Evolutionary conservation across 2,329 filamentous ascomycete species (phyloP).

Genomic region (Trichothecium sympodiale): DNA sequence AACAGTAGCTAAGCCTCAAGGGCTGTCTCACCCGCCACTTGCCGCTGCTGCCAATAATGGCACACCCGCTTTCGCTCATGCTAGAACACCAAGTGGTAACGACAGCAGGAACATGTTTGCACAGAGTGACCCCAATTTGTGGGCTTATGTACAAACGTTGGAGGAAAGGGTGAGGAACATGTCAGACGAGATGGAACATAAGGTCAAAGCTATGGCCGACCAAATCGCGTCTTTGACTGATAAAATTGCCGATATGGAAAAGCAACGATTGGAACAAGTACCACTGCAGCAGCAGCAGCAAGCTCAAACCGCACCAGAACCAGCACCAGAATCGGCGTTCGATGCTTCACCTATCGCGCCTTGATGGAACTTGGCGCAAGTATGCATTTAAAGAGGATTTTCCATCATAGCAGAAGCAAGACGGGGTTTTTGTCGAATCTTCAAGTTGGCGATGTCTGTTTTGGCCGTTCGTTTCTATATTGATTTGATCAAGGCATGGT

Average conservation of each 20-base stretch:
- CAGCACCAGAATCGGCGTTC: too few relatives aligned
- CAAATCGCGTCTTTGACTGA: constrained; percentile 21
- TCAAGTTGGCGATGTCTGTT: too few relatives aligned
- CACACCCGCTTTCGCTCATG: constrained; percentile 14
- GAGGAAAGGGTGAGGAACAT: constrained; percentile 40
- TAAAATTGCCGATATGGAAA: constrained; percentile 21
- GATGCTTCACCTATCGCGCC: too few relatives aligned
- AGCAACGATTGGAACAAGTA: constrained; percentile 18
- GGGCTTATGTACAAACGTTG: constrained; percentile 60
- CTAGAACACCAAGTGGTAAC: constrained; percentile 35
- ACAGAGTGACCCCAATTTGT: constrained; percentile 50
- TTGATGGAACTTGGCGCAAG: too few relatives aligned
- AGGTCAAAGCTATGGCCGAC: constrained; percentile 24
- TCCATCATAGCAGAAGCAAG: too few relatives aligned
- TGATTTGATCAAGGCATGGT: constrained; percentile 14
- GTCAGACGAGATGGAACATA: constrained; percentile 20
- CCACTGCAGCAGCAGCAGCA: too few relatives aligned
- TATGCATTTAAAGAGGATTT: too few relatives aligned
- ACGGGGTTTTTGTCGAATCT: too few relatives aligned
- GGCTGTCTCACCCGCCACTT: constrained; percentile 21
- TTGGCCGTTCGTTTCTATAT: too few relatives aligned
- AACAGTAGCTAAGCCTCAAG: constrained; percentile 26
- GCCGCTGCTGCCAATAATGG: constrained; percentile 16
- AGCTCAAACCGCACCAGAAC: too few relatives aligned
- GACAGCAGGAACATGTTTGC: constrained; percentile 60